phyloP scores from a whole-genome alignment of 345 rosid species.

The Eucalyptus marginata region DNA sequence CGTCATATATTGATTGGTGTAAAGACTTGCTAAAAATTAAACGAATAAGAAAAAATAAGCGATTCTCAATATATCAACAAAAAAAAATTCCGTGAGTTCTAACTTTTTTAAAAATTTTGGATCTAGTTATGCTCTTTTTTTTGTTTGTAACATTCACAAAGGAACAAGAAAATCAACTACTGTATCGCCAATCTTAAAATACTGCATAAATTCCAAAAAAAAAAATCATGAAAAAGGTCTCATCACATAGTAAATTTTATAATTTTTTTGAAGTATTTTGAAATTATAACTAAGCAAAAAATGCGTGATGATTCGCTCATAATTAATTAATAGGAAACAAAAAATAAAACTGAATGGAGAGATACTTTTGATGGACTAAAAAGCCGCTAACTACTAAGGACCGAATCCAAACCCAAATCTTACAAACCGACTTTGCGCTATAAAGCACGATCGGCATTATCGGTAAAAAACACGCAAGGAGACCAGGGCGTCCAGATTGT shows the following conservation, averaged over 20 bases:
- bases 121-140: background rate
- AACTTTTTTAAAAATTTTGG: rapidly evolving
- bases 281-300: background rate
- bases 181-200: background rate
- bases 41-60: background rate
- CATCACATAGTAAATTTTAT: background rate
- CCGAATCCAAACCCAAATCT: background rate
- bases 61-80: background rate
- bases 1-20: background rate
- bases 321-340: background rate
- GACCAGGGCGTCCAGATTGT: too few species aligned
- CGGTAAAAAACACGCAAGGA: background rate
- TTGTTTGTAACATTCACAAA: background rate
- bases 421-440: background rate
- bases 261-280: background rate
- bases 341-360: background rate
- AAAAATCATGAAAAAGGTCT: background rate
- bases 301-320: background rate
- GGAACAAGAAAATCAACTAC: background rate
- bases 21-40: background rate
- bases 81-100: background rate
- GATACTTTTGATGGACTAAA: background rate
- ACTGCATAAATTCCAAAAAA: background rate
- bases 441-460: background rate
- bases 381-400: background rate